A percentile compares a stretch with the other conserved stretches of the same genome.
These are phyloP conservation scores for Auriscalpium microsporum DNA, from an alignment of 768 basidiomycete genomes.

Conservation along the genomic window DNA sequence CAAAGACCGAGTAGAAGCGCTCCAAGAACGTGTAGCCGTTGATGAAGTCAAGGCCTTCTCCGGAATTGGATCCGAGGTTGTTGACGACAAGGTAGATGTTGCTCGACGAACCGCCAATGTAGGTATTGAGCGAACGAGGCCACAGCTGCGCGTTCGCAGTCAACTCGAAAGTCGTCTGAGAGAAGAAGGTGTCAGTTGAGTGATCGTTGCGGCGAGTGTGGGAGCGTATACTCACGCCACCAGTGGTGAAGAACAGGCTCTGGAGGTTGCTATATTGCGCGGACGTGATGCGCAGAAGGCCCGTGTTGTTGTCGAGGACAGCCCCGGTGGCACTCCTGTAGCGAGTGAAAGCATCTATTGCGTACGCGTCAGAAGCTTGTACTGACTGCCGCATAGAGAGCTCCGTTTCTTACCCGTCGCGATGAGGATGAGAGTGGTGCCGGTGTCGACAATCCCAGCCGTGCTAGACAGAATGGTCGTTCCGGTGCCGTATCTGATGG, in stretches of 20 bases:
- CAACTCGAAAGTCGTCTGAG: constrained; percentile 26
- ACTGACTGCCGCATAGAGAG: constrained; percentile 5
- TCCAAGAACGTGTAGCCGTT: constrained; percentile 47
- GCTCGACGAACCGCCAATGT: constrained; percentile 30
- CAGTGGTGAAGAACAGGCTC: constrained; percentile 26
- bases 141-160: constrained; percentile 37
- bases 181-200: too few relatives aligned
- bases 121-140: constrained; percentile 34
- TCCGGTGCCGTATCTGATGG: constrained; percentile 21
- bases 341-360: constrained; percentile 22
- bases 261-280: constrained; percentile 23
- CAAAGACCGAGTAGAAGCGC: constrained; percentile 61
- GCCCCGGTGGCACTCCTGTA: constrained; percentile 27
- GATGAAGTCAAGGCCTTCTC: constrained; percentile 46
- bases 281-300: constrained; percentile 22
- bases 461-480: constrained; percentile 19
- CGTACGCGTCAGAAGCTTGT: constrained; percentile 13
- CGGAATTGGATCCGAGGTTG: constrained; percentile 31
- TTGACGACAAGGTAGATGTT: constrained; percentile 32
- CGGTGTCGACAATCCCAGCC: constrained; percentile 30
- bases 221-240: constrained; percentile 13
- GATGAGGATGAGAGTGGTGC: constrained; percentile 27
- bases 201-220: constrained; percentile 1
- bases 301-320: constrained; percentile 21
- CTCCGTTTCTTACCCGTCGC: constrained; percentile 18